Conservation (phyloP, 2,329 filamentous ascomycete genomes). For the Bipolaris cookei region DNA sequence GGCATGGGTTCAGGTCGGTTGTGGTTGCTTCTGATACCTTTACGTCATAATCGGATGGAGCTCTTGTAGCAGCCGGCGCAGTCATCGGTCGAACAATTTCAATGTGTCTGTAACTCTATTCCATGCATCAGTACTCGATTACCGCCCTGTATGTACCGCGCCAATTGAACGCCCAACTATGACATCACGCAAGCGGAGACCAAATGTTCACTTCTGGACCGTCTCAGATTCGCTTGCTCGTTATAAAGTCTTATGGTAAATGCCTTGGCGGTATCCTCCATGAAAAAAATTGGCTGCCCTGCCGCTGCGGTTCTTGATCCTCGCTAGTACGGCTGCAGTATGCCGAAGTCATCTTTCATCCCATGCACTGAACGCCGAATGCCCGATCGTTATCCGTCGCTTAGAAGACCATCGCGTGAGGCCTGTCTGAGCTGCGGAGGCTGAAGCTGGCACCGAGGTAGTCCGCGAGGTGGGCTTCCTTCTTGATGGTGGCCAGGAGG, state of each 20-base stretch:
- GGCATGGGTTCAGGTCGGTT: constrained; percentile 5
- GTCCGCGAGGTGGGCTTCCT: constrained; percentile 90
- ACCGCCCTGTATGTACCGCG: constrained; percentile 30
- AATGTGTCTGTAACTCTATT: constrained; percentile 36
- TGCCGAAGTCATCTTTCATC: constrained; percentile 51
- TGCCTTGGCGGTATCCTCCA: constrained; percentile 49
- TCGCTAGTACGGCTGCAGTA: constrained; percentile 51
- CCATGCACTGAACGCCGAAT: constrained; percentile 51
- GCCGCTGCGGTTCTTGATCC: constrained; percentile 43
- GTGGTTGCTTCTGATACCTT: constrained; percentile 14
- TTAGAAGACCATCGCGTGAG: constrained; percentile 99
- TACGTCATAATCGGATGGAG: constrained; percentile 9
- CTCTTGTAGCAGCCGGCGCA: constrained; percentile 15
- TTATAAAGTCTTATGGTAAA: constrained; percentile 51
- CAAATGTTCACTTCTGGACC: constrained; percentile 48
- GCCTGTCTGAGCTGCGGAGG: constrained; percentile 98
- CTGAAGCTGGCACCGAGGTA: constrained; percentile 97
- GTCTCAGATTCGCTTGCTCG: constrained; percentile 51
- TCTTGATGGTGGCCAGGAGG: constrained; percentile 94
- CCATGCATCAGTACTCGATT: constrained; percentile 37
- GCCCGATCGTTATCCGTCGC: constrained; percentile 42
- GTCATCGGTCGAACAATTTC: constrained; percentile 25
- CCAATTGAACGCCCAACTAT: constrained; percentile 33
- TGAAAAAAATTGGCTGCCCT: constrained; percentile 47
- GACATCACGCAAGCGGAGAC: constrained; percentile 46